Conservation (phyloP, 257 asterid species). For the Petunia secreta region DNA sequence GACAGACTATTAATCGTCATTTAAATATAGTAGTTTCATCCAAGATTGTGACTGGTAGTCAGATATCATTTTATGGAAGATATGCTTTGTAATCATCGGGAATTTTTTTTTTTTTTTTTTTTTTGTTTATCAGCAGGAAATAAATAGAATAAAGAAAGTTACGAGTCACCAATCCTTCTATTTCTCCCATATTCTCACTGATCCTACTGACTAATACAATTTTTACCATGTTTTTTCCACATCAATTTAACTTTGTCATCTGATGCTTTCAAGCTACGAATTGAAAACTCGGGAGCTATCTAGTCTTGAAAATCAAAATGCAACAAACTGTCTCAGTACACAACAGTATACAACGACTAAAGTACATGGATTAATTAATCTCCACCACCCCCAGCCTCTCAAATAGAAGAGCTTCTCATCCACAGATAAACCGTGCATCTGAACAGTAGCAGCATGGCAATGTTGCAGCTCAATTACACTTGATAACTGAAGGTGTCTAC, state of each 20-base stretch:
- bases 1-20: not conserved
- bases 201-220: not conserved
- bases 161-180: not conserved
- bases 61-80: not conserved
- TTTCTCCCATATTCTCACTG: not conserved
- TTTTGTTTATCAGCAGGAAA: not conserved
- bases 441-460: too few relatives aligned
- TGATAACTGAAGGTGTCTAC: not conserved
- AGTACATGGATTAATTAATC: not conserved
- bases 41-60: not conserved
- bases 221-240: not conserved
- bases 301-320: slow-evolving; percentile 14
- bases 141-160: not conserved
- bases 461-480: not conserved
- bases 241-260: slow-evolving; percentile 10
- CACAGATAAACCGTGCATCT: not conserved
- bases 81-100: not conserved
- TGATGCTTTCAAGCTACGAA: slow-evolving; percentile 9
- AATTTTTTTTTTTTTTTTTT: not conserved
- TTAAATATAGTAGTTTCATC: too few relatives aligned
- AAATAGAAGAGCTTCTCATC: not conserved
- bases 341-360: slow-evolving; percentile 19
- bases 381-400: not conserved
- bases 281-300: slow-evolving; percentile 9
- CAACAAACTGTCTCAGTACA: slow-evolving; percentile 13